A percentile compares a stretch with the other conserved stretches of the same genome.
Conservation (phyloP, 495 filamentous ascomycete species). For the Podospora pseudocomata region DNA sequence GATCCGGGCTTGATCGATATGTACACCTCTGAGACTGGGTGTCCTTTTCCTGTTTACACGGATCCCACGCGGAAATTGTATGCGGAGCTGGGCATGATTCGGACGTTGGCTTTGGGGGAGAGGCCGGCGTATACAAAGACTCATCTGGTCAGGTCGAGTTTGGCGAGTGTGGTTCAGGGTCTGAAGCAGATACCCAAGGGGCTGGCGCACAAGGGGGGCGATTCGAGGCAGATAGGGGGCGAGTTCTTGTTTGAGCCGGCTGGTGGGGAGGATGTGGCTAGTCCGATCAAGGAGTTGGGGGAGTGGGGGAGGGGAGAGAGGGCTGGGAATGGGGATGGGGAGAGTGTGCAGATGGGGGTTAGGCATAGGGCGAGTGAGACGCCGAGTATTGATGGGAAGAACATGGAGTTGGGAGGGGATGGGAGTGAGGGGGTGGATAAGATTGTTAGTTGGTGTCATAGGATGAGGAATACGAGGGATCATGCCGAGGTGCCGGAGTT, state of each 20-base stretch:
- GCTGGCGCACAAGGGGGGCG: constrained; percentile 61
- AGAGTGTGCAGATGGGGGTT: not conserved
- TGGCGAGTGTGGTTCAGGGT: constrained; percentile 53
- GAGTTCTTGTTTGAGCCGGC: constrained; percentile 74
- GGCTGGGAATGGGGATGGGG: not conserved
- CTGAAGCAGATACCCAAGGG: constrained; percentile 51
- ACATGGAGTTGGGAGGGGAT: constrained; percentile 16
- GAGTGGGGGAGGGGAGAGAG: not conserved
- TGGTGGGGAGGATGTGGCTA: constrained; percentile 26
- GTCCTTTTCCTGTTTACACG: constrained; percentile 76
- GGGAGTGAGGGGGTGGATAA: constrained; percentile 44
- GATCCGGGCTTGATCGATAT: constrained; percentile 65
- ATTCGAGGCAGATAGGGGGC: constrained; percentile 69
- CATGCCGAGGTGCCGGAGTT: constrained; percentile 68
- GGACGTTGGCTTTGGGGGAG: constrained; percentile 57
- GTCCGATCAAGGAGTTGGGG: constrained; percentile 28
- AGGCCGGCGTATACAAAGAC: constrained; percentile 65
- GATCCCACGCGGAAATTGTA: constrained; percentile 71
- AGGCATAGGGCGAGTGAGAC: constrained; percentile 14
- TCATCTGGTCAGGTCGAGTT: constrained; percentile 41
- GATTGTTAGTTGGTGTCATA: constrained; percentile 71
- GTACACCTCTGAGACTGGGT: constrained; percentile 60
- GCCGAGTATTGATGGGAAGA: constrained; percentile 29
- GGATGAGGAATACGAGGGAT: constrained; percentile 76
- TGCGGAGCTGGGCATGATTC: constrained; percentile 65